Conservation (phyloP, 129 eudicot species). For the Glebionis coronaria region DNA sequence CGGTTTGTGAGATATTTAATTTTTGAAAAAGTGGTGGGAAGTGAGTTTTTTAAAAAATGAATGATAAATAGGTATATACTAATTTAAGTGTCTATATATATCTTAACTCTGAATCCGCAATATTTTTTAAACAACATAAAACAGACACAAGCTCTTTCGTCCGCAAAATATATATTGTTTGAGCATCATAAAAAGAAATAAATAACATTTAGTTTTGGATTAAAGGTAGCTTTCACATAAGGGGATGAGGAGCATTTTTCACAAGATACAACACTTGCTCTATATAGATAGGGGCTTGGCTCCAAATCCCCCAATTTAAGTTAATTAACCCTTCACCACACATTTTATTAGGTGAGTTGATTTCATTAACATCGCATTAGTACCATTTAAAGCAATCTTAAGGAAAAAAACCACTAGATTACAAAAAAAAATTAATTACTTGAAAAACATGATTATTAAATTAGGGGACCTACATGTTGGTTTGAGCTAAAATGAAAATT, state of each 20-base stretch:
- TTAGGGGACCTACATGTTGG: too few species aligned
- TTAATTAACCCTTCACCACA: constrained; percentile 32
- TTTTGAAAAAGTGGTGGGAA: too few species aligned
- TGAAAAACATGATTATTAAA: not conserved
- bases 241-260: constrained; percentile 15
- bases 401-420: not conserved
- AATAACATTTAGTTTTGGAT: constrained; percentile 10
- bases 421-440: not conserved
- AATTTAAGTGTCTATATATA: too few species aligned
- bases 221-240: constrained; percentile 29
- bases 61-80: too few species aligned
- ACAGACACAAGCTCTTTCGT: too few species aligned
- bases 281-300: constrained; percentile 27
- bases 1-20: too few species aligned
- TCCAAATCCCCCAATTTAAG: constrained; percentile 30
- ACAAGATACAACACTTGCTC: constrained; percentile 21
- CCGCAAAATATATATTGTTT: too few species aligned
- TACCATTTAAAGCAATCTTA: constrained; percentile 27
- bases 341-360: constrained; percentile 24
- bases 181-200: too few species aligned
- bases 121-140: too few species aligned
- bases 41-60: too few species aligned
- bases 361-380: constrained; percentile 24
- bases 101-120: too few species aligned
- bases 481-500: too few species aligned